phyloP scores from a whole-genome alignment of 1,284 basidiomycete species.

The Inonotus hispidus region DNA sequence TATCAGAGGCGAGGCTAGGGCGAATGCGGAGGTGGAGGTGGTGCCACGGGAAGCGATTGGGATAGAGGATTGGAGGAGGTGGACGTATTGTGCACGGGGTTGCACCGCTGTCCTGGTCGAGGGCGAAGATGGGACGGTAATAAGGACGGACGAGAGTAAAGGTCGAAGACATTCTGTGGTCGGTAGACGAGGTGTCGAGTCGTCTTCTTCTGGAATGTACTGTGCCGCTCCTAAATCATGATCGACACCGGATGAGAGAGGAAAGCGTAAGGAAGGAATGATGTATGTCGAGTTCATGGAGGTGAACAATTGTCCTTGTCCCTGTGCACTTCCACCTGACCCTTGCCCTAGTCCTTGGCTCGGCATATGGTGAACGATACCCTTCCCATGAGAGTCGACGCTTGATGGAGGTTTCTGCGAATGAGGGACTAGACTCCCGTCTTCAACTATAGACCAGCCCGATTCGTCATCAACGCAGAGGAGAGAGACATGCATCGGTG shows the following conservation, averaged over 20 bases:
- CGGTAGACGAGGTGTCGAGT: constrained; percentile 15
- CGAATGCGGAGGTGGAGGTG: constrained; percentile 22
- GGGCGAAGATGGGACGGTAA: constrained; percentile 24
- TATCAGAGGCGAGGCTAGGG: constrained; percentile 34
- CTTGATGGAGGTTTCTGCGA: constrained; percentile 16
- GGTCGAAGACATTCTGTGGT: constrained; percentile 28
- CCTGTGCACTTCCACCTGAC: not conserved
- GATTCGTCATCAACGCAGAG: constrained; percentile 50
- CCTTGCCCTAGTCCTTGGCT: not conserved
- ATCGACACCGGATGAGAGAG: constrained; percentile 31
- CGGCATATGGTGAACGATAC: not conserved
- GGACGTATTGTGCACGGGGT: constrained; percentile 42
- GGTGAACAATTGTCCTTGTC: not conserved
- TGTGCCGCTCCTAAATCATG: constrained; percentile 26
- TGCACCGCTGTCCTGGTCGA: not conserved
- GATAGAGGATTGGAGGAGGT: constrained; percentile 45
- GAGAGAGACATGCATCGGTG: constrained; percentile 49
- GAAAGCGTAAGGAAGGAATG: constrained; percentile 17
- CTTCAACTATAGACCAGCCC: constrained; percentile 41
- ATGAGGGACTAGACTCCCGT: constrained; percentile 2
- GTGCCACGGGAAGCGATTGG: not conserved
- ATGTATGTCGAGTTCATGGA: not conserved
- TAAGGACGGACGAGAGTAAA: constrained; percentile 48
- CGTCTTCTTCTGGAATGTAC: constrained; percentile 19
- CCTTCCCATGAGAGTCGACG: constrained; percentile 14